phyloP scores from a whole-genome alignment of 2,329 filamentous ascomycete genomes.

The Aspergillus awamori region DNA sequence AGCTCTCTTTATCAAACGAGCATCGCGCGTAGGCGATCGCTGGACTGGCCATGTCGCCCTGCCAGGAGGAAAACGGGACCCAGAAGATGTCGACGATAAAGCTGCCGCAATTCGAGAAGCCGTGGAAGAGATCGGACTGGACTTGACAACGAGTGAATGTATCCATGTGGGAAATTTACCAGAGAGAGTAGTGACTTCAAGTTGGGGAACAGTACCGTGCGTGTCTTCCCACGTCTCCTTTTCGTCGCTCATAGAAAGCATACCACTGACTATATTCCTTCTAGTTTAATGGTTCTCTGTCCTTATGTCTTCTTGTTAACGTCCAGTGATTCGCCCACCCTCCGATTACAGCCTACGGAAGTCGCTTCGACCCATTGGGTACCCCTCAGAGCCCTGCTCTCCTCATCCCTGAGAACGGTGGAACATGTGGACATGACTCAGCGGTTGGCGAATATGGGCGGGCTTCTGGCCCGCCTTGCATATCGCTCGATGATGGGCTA shows the following conservation, averaged over 20 bases:
- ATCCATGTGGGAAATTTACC: conserved; percentile 64
- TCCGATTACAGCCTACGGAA: conserved; percentile 68
- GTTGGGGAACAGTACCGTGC: conserved; percentile 66
- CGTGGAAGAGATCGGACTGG: conserved; percentile 67
- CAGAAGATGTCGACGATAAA: conserved; percentile 64
- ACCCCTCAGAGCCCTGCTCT: conserved; percentile 63
- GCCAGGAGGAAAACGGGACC: conserved; percentile 68
- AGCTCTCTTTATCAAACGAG: conserved; percentile 71
- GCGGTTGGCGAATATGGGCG: conserved; percentile 60
- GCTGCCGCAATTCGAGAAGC: conserved; percentile 67
- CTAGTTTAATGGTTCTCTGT: conserved; percentile 68
- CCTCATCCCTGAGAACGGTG: conserved; percentile 61
- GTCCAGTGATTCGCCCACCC: conserved; percentile 56
- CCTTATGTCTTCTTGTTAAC: conserved; percentile 69
- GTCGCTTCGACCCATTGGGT: conserved; percentile 72
- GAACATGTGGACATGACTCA: conserved; percentile 67
- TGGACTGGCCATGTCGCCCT: conserved; percentile 72
- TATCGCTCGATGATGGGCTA: conserved; percentile 62
- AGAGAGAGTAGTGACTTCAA: conserved; percentile 66
- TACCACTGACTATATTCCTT: conserved; percentile 20
- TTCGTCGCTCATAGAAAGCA: background rate
- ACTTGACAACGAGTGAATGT: conserved; percentile 54
- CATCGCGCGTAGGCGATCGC: conserved; percentile 65
- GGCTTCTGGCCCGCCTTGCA: conserved; percentile 57
- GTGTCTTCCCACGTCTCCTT: background rate